These are phyloP conservation scores for Circinella minor DNA, from an alignment of 371 early-diverging fungal genomes.

Conservation along the genomic window DNA sequence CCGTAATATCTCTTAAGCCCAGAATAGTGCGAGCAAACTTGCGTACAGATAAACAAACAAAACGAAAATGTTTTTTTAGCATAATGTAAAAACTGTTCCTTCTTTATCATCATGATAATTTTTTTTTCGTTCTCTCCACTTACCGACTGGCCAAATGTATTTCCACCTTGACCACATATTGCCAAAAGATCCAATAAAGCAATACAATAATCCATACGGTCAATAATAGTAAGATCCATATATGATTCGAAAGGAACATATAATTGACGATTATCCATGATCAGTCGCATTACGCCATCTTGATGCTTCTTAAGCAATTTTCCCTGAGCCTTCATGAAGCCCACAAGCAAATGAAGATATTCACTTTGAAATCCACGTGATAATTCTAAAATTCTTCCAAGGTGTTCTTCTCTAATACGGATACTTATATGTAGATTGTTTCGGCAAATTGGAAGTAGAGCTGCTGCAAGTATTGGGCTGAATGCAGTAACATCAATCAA, in stretches of 20 bases:
- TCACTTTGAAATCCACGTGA: slow-evolving; percentile 43
- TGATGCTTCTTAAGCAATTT: slow-evolving; percentile 55
- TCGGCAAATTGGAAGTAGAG: slow-evolving; percentile 30
- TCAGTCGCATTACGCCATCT: slow-evolving; percentile 40
- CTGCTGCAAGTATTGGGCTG: slow-evolving; percentile 22
- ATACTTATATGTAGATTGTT: slow-evolving; percentile 45
- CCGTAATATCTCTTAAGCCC: slow-evolving; percentile 30
- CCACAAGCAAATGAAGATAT: slow-evolving; percentile 43
- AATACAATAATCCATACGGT: slow-evolving; percentile 42
- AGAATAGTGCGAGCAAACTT: slow-evolving; percentile 46
- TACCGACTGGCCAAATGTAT: slow-evolving; percentile 56
- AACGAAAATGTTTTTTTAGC: too few species aligned
- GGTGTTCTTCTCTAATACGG: slow-evolving; percentile 42
- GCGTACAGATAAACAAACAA: too few species aligned
- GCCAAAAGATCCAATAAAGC: slow-evolving; percentile 46
- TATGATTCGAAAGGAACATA: slow-evolving; percentile 42
- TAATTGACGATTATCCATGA: slow-evolving; percentile 47
- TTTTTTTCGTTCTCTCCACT: not conserved
- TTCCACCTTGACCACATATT: slow-evolving; percentile 57
- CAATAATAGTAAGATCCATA: slow-evolving; percentile 19
- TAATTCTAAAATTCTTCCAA: slow-evolving; percentile 45
- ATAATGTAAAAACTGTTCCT: too few species aligned
- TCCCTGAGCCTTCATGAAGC: slow-evolving; percentile 47
- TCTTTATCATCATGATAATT: not conserved
- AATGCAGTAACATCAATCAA: slow-evolving; percentile 39